Evolutionary conservation across 768 basidiomycete genomes (phyloP), one percentile per base, ranked within the genome.

Genomic region (Naganishia onofrii): DNA sequence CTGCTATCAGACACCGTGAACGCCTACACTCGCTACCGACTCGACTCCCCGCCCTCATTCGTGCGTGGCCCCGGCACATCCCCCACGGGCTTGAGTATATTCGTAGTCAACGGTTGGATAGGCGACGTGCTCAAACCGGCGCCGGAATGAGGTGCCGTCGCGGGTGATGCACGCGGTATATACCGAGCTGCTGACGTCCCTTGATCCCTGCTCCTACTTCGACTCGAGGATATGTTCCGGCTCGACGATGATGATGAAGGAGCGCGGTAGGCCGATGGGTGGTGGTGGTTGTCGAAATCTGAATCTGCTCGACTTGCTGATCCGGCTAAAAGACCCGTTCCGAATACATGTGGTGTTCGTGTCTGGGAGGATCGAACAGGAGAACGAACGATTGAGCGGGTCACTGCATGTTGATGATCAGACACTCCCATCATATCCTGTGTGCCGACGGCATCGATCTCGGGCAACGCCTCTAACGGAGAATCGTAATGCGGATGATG

Each of bases 401-500:
- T 2, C 15, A 15, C 2, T 15, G n/a, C 1, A 17, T 19, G 36
- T 3, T 58, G 32, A 28, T 15, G 32, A 9, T 1, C 8, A n/a
- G 36, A 17, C 17, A 34, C 13, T 23, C 10, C 19, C 17, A 23
- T 23, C 31, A 6, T 21, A 28, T 58, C 28, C 31, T 51, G 48
- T n/a, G n/a, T 51, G 48, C 48, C n/a, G n/a, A 51, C n/a, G 48
- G 32, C 57, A 10, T 58, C 57, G 26, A 34, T 63, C 15, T 63
- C 60, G 4, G 60, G 60, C 23, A 63, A 19, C 23, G 38, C 5
- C 26, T 63, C 60, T n/a, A 63, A 42, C 23, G 60, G 60, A 13
- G 60, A 63, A 63, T 63, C 60, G 26, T 28, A 63, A 29, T 63
- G 60, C 42, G 60, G 46, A 42, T 63, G 42, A 23, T 42, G 36